These are phyloP conservation scores for Haplosporangium gracile DNA, from an alignment of 192 early-diverging fungal genomes.

Conservation along the genomic window DNA sequence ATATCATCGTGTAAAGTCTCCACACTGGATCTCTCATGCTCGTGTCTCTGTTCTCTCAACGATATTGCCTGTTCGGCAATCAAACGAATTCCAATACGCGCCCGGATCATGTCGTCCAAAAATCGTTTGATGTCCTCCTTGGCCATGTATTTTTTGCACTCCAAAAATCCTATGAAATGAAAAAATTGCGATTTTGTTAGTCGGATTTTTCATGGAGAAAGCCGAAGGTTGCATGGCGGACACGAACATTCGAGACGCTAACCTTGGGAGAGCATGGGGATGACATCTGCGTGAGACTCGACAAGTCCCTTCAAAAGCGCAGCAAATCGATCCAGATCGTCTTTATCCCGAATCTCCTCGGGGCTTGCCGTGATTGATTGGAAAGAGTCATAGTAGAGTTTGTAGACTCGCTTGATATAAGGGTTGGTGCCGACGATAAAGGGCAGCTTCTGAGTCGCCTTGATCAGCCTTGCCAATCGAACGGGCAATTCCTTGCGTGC, in stretches of 20 bases:
- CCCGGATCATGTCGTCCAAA: conserved; percentile 90
- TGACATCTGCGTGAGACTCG: conserved; percentile 84
- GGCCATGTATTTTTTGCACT: conserved; percentile 80
- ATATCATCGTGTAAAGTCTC: conserved; percentile 27
- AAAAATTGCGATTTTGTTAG: conserved; percentile 67
- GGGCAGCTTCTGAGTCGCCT: conserved; percentile 89
- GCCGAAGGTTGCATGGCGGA: conserved; percentile 17
- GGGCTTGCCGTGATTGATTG: conserved; percentile 72
- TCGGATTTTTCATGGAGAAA: conserved; percentile 85
- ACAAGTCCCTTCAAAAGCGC: conserved; percentile 80
- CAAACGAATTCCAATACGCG: conserved; percentile 89
- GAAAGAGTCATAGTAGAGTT: conserved; percentile 91
- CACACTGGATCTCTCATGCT: background rate
- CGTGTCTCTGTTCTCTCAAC: conserved; percentile 72
- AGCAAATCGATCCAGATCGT: conserved; percentile 84
- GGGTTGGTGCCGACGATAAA: conserved; percentile 99
- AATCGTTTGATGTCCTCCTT: conserved; percentile 82
- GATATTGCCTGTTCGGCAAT: conserved; percentile 94
- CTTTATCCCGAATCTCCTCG: conserved; percentile 75
- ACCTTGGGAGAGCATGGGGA: conserved; percentile 92
- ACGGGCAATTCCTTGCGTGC: conserved; percentile 87
- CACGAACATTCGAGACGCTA: background rate
- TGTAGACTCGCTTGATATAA: conserved; percentile 85
- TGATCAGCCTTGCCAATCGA: conserved; percentile 88
- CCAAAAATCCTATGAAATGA: conserved; percentile 75